Base-by-base conservation (phyloP, 108 stramenopile genomes). In the Discostella pseudostelligera region DNA sequence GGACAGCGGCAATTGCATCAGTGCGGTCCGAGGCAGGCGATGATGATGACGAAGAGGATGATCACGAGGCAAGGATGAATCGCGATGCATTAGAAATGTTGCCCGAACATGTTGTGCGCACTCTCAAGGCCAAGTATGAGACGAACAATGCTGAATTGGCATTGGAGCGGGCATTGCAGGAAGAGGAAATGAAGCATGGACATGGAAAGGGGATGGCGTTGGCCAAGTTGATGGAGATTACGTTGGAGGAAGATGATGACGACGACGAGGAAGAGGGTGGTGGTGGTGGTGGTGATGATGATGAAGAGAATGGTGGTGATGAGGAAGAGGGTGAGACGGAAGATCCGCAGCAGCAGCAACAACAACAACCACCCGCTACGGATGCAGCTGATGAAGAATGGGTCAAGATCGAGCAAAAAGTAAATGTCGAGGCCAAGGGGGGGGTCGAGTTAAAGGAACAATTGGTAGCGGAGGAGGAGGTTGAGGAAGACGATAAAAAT, bases 111-210 rank as follows among this genome's bases (percentile, higher is more conserved):
- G 47, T 76, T 14, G 62, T 76, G 0, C 26, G 9, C 17, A 67
- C 67, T 22, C 42, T 76, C 39, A 76, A 76, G 29, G 67, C 29
- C 26, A 76, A 69, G 29, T 76, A 69, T 53, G 62, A 76, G 21
- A 76, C 75, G 17, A 54, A 47, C 22, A 64, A 63, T 44, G 67
- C 62, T 2, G 57, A 25, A 39, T 55, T 69, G 47, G 75, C 75
- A 19, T 26, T 76, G 48, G 37, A 53, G 19, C 55, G 45, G 60
- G 75, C 67, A 19, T 44, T 76, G 62, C 49, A 64, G 37, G 75
- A 62, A 8, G 75, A 63, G 67, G 25, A 28, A 20, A 43, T n/a
- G 65, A 56, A 40, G 55, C 24, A 19, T 29, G 58, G 47, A 56
- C 42, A 37, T 62, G 43, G 49, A 61, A 56, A 32, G 40, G 36